Evolutionary conservation across 257 asterid genomes (phyloP).

Genomic region (Knoxia roxburghii): DNA sequence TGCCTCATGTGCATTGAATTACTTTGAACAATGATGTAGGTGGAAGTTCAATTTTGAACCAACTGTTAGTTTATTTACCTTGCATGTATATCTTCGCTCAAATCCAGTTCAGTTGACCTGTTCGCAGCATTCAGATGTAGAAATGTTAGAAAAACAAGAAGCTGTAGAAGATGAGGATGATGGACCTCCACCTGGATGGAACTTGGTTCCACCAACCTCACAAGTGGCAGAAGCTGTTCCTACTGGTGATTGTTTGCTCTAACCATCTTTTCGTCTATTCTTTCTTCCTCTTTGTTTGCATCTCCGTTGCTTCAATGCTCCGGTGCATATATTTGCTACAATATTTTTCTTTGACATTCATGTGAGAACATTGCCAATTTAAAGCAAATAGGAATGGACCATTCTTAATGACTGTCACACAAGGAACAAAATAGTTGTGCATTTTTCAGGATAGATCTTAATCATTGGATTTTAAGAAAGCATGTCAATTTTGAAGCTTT

Average conservation of each 20-base stretch:
- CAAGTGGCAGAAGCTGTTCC: slow-evolving; percentile 18
- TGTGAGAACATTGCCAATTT: background rate
- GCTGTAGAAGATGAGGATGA: slow-evolving; percentile 48
- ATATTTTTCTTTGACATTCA: background rate
- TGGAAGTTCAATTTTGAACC: slow-evolving; percentile 3
- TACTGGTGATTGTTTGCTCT: slow-evolving; percentile 24
- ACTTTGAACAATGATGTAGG: background rate
- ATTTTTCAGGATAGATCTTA: background rate
- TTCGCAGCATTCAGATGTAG: slow-evolving; percentile 42
- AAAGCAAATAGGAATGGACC: background rate
- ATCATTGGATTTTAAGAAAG: background rate
- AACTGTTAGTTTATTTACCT: background rate
- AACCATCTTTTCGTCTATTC: background rate
- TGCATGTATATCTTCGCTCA: slow-evolving; percentile 10
- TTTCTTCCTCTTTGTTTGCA: background rate
- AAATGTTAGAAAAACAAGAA: slow-evolving; percentile 32
- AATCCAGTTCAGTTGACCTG: slow-evolving; percentile 18
- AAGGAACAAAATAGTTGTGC: background rate
- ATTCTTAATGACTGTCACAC: background rate
- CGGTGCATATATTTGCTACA: background rate
- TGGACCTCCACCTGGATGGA: slow-evolving; percentile 35
- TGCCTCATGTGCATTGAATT: background rate
- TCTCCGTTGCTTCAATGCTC: background rate
- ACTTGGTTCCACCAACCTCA: slow-evolving; percentile 10
- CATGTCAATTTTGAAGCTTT: background rate